Percentiles rank a stretch among this genome's conserved stretches.
Evolutionary conservation across 2,329 filamentous ascomycete species (phyloP).

Genomic region (Scytalidium sp.): DNA sequence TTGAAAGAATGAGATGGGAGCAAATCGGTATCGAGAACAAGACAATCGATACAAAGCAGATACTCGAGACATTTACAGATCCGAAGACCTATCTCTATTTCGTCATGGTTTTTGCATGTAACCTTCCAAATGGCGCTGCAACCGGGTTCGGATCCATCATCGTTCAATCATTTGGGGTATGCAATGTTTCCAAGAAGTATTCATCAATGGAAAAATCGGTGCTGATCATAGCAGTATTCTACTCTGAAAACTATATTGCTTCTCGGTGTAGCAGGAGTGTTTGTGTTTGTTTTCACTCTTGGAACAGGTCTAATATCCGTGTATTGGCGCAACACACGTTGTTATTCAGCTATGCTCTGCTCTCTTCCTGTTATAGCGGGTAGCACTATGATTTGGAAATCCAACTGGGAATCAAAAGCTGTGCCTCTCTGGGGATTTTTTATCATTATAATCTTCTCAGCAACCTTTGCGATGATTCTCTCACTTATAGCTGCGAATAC

Average conservation of each 20-base stretch:
- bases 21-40: slow-evolving; percentile 19
- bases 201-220: too few relatives aligned
- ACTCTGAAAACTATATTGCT: slow-evolving; percentile 4
- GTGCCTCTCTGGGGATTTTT: slow-evolving; percentile 23
- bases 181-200: too few relatives aligned
- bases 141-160: slow-evolving; percentile 55
- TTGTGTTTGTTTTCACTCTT: slow-evolving; percentile 23
- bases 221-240: too few relatives aligned
- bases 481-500: slow-evolving; percentile 35
- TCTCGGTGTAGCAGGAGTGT: slow-evolving; percentile 23
- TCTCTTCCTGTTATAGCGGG: slow-evolving; percentile 3
- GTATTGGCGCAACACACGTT: neutral
- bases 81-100: slow-evolving; percentile 32
- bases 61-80: slow-evolving; percentile 18
- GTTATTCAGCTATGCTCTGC: too few relatives aligned
- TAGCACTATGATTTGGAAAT: slow-evolving; percentile 4
- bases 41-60: slow-evolving; percentile 14
- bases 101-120: slow-evolving; percentile 44
- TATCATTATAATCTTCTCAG: slow-evolving; percentile 30
- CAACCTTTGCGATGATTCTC: slow-evolving; percentile 20
- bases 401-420: neutral
- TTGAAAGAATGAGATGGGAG: slow-evolving; percentile 13
- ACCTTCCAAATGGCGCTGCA: slow-evolving; percentile 53
- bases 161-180: slow-evolving; percentile 53
- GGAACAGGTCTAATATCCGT: slow-evolving; percentile 8